A percentile compares a stretch with the other conserved stretches of the same genome.
These are phyloP conservation scores for Vitis rupestris DNA, from an alignment of 164 flowering plant genomes.

Conservation along the genomic window DNA sequence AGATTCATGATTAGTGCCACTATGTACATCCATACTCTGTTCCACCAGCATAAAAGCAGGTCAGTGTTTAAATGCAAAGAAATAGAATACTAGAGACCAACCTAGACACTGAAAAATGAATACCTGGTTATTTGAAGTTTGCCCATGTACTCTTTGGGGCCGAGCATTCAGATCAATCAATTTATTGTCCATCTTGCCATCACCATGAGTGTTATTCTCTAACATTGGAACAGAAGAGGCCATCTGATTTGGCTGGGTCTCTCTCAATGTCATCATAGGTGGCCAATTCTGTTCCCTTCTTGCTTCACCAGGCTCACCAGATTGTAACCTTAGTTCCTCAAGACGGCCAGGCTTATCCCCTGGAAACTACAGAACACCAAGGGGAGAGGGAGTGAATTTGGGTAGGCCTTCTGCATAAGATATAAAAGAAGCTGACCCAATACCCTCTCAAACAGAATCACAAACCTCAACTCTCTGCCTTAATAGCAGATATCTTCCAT, in stretches of 20 bases:
- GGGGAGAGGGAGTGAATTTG: background rate
- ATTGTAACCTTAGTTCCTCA: conserved; percentile 45
- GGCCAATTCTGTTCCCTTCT: conserved; percentile 43
- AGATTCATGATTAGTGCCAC: conserved; percentile 42
- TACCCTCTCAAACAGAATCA: conserved; percentile 12
- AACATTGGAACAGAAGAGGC: conserved; percentile 30
- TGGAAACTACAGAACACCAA: conserved; percentile 62
- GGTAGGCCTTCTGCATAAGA: background rate
- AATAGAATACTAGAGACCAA: background rate
- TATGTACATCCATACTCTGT: conserved; percentile 39
- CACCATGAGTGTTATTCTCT: conserved; percentile 32
- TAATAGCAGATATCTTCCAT: conserved; percentile 78
- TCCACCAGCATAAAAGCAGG: conserved; percentile 9
- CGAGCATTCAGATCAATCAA: conserved; percentile 77
- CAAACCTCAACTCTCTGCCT: conserved; percentile 95
- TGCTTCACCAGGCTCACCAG: conserved; percentile 30
- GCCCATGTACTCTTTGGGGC: conserved; percentile 58
- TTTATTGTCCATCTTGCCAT: conserved; percentile 44
- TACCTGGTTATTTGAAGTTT: conserved; percentile 67
- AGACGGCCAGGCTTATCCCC: conserved; percentile 61
- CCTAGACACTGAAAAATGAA: background rate
- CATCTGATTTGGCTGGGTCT: conserved; percentile 47
- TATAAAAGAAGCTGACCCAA: background rate
- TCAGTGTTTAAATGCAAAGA: background rate
- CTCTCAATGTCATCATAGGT: conserved; percentile 28